Evolutionary conservation across 2,329 filamentous ascomycete species (phyloP), one percentile per base, ranked within the genome.

Genomic region (Claviceps pusilla): DNA sequence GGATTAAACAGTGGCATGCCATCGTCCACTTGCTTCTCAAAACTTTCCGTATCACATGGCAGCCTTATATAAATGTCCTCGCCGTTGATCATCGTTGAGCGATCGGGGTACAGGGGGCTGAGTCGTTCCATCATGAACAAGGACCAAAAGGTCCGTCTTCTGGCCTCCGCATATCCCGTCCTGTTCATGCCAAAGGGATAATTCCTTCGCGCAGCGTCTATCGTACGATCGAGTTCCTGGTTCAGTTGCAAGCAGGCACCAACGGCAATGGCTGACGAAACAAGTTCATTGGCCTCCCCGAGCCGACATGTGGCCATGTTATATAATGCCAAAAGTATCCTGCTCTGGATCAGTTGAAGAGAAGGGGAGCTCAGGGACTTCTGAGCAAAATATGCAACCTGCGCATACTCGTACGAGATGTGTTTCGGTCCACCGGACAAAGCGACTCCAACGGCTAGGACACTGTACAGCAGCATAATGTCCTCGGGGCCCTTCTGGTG

Each of bases 131-230:
- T 76, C 60, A 87, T 69, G 59, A 83, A 86, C 52, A 80, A 76
- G 33, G 81, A 79, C 84, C 84, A 89, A 62, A 87, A 84, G 0
- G 83, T 87, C 54, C 86, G 75, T 58, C 84, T 76, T 56, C 80
- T 76, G 60, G 82, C 83, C 66, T 89, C 86, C 29, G 77, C 75
- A 59, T 83, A 77, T 35, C 77, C 79, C 51, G 68, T 67, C 55
- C 72, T 74, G 59, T 76, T 78, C 58, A 86, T 72, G 24, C 74
- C 78, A 61, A 80, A 82, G 4, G 80, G 79, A 53, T 73, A 76
- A 0, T 63, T 61, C n/a, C 67, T 62, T 14, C 68, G 58, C 16
- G 57, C 57, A 3, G 62, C 68, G 51, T 76, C 75, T 1, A 68
- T 65, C 5, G 68, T 75, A 62, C 64, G 71, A 57, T 67, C 77